Conservation (phyloP, 345 rosid species). For the Odontarrhena argentea region DNA sequence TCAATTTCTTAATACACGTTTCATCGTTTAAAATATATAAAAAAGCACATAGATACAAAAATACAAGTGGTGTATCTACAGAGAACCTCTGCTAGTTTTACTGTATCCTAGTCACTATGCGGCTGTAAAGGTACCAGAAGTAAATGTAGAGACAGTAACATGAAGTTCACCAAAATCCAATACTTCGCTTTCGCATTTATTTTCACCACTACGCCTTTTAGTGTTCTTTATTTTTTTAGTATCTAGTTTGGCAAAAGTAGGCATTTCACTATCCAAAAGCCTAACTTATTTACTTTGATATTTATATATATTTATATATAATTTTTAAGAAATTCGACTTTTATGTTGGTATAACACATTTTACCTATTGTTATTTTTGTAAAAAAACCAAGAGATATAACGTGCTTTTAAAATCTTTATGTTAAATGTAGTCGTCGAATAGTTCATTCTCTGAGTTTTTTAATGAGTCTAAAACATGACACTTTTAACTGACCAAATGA, state of each 20-base stretch:
- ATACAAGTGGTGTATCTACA: not conserved
- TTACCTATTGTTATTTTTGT: not conserved
- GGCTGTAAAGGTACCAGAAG: constrained; percentile 22
- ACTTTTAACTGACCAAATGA: too few relatives aligned
- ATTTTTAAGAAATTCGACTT: not conserved
- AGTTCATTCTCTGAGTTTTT: too few relatives aligned
- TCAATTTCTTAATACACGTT: not conserved
- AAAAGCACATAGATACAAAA: not conserved
- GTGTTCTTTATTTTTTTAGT: not conserved
- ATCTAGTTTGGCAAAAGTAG: constrained; percentile 30
- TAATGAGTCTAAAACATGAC: too few relatives aligned
- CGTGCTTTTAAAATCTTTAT: too few relatives aligned
- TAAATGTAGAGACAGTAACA: constrained; percentile 35
- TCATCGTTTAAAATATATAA: not conserved
- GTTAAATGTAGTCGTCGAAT: too few relatives aligned
- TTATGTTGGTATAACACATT: not conserved
- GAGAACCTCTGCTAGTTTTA: constrained; percentile 18
- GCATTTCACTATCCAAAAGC: not conserved
- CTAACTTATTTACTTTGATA: not conserved
- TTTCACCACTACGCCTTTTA: constrained; percentile 22
- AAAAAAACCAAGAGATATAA: too few relatives aligned
- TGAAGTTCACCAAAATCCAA: constrained; percentile 18
- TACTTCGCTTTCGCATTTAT: constrained; percentile 26
- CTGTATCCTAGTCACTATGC: constrained; percentile 29
- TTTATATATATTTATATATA: too few relatives aligned